Base-by-base conservation (phyloP, 352 stramenopile species). In the Aphanomyces invadans region DNA sequence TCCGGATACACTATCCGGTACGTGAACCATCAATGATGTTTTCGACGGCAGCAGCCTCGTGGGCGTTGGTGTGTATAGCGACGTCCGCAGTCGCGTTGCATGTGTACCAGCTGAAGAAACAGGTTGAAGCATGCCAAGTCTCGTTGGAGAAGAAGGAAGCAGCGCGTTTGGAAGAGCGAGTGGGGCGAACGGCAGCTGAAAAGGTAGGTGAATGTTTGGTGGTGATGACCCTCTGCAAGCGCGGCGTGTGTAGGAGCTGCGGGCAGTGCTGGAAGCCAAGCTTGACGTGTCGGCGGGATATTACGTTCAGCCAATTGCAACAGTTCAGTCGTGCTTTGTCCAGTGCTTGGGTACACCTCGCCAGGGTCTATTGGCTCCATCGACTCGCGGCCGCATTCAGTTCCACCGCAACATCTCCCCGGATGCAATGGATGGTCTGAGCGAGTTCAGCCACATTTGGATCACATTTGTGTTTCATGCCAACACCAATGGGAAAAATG, bases 391-490 rank as follows among this genome's bases (percentile, higher is more conserved):
- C 10, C 48, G 39, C 38, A 31, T 73, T 23, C 44, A 48, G 12
- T 69, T 53, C 19, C 31, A 69, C 25, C 31, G 23, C 23, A 55
- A 52, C 38, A 48, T 74, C 25, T 54, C 62, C 3, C 39, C 36
- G 19, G 60, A 65, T n/a, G 21, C 66, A 4, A 46, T 74, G 45
- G 32, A 70, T 25, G 66, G 66, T 1, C 57, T 74, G 19, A 62
- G 70, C 4, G 59, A 49, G 4, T 74, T 73, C 38, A 68, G 60
- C 29, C 70, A 74, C 49, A 60, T 67, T 1, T 73, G 65, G 70
- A 60, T 74, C 31, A 53, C 71, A 12, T 74, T 73, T 28, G 62
- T 73, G 39, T 74, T 74, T 38, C 59, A 70, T 25, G 11, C n/a
- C 32, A 74, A 74, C 49, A 74, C 65, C 5, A 74, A 72, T 21